Conservation (phyloP, 257 asterid species). For the Plectranthus barbatus region DNA sequence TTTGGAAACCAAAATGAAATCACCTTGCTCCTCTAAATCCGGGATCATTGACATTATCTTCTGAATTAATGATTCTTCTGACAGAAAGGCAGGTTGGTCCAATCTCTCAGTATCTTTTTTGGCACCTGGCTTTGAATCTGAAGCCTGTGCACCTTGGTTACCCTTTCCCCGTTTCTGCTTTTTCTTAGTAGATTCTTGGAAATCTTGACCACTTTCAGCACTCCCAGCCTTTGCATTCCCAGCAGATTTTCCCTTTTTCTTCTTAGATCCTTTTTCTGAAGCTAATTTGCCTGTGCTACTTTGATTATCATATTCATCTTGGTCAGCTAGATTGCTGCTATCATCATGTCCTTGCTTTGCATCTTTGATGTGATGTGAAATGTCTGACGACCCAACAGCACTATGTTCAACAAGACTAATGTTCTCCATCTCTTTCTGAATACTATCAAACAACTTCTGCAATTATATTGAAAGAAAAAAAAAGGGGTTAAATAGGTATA, state of each 20-base stretch:
- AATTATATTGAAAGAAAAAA: constrained; percentile 9
- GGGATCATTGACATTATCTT: constrained; percentile 66
- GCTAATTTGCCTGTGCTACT: constrained; percentile 44
- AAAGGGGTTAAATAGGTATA: constrained; percentile 11
- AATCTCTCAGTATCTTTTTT: constrained; percentile 53
- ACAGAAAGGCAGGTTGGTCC: constrained; percentile 48
- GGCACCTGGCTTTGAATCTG: constrained; percentile 55
- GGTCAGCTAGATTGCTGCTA: constrained; percentile 37
- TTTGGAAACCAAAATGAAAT: constrained; percentile 7
- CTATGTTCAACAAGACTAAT: constrained; percentile 36
- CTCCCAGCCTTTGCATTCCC: constrained; percentile 53
- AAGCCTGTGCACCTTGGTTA: constrained; percentile 40
- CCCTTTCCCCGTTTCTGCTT: constrained; percentile 67
- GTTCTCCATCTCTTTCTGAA: constrained; percentile 71
- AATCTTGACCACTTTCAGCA: constrained; percentile 49
- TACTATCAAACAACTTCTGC: constrained; percentile 65
- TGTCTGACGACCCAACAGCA: constrained; percentile 35
- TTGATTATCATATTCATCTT: constrained; percentile 50
- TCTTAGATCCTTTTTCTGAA: constrained; percentile 71
- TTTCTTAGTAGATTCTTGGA: constrained; percentile 65
- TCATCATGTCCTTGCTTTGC: constrained; percentile 38
- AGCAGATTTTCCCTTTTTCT: constrained; percentile 68
- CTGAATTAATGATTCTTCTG: constrained; percentile 69
- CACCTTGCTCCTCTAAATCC: constrained; percentile 88
- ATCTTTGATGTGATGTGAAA: constrained; percentile 32